Percentiles rank a stretch among this genome's conserved stretches.
phyloP scores from a whole-genome alignment of 2,329 filamentous ascomycete genomes.

The Alternaria burnsii region DNA sequence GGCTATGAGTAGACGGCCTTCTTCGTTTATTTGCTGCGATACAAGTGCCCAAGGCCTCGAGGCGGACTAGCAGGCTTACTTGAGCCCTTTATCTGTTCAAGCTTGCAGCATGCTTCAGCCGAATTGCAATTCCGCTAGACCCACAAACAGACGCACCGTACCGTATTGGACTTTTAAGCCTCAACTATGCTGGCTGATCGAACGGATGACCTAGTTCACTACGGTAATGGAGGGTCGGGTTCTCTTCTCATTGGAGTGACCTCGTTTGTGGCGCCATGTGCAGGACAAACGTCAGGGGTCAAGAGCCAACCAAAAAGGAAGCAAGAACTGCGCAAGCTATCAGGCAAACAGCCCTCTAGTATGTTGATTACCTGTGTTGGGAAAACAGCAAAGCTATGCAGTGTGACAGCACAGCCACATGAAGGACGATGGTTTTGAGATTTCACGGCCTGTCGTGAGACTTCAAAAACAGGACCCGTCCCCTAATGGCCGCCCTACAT shows the following conservation, averaged over 20 bases:
- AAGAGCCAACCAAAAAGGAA: not conserved
- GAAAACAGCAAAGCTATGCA: not conserved
- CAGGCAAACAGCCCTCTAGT: not conserved
- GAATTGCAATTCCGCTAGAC: not conserved
- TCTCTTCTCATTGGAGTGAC: not conserved
- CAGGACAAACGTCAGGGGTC: not conserved
- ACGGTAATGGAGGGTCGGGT: not conserved
- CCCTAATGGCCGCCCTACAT: not conserved
- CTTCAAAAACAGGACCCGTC: not conserved
- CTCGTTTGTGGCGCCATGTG: not conserved
- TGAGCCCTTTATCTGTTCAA: not conserved
- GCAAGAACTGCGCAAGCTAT: not conserved
- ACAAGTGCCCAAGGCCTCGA: not conserved
- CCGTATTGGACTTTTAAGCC: not conserved
- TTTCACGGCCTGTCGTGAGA: not conserved
- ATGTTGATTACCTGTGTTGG: not conserved
- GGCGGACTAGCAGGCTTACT: not conserved
- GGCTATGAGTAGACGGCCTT: not conserved
- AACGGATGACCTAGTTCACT: not conserved
- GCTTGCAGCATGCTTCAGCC: not conserved
- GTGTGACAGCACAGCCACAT: not conserved
- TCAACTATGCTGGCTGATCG: not conserved
- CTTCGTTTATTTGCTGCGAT: not conserved
- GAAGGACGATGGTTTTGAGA: not conserved
- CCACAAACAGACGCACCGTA: not conserved